phyloP scores from a whole-genome alignment of 208 protist genomes.

The Crithidia acanthocephali region DNA sequence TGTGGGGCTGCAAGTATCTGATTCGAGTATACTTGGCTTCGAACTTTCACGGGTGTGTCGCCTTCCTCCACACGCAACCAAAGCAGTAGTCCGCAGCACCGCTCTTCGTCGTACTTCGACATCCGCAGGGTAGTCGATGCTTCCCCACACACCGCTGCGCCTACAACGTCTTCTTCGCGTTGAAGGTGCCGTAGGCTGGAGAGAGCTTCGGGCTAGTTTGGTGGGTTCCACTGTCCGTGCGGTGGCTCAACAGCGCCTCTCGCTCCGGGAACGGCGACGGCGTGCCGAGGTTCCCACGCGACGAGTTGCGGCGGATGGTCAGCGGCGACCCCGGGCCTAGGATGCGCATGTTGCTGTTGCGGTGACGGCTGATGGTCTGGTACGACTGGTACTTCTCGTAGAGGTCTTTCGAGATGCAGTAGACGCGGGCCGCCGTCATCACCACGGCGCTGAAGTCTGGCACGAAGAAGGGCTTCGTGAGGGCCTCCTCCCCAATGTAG shows the following conservation, averaged over 20 bases:
- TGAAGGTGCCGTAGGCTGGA: constrained; percentile 37
- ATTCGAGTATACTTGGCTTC: no score
- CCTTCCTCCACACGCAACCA: no score
- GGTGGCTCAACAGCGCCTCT: constrained; percentile 4
- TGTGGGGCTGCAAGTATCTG: no score
- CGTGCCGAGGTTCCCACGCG: not conserved
- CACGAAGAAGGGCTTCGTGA: constrained; percentile 61
- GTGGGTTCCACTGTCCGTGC: not conserved
- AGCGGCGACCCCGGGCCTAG: constrained; percentile 5
- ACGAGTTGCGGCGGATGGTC: constrained; percentile 16
- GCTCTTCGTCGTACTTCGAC: no score
- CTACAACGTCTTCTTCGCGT: constrained; percentile 19
- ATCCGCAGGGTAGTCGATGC: no score
- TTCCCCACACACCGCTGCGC: no score
- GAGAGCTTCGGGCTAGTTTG: not conserved
- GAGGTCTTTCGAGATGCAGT: constrained; percentile 52
- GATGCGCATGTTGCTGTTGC: constrained; percentile 30
- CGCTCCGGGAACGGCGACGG: not conserved
- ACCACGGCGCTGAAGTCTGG: constrained; percentile 86
- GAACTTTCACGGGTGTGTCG: no score
- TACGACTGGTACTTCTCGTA: constrained; percentile 74
- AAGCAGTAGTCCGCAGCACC: no score
- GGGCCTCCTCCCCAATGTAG: constrained; percentile 75
- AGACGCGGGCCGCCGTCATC: constrained; percentile 62
- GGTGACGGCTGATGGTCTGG: constrained; percentile 26